These are phyloP conservation scores for Creolimax fragrantissima DNA, from an alignment of 78 protist species.

Conservation along the genomic window DNA sequence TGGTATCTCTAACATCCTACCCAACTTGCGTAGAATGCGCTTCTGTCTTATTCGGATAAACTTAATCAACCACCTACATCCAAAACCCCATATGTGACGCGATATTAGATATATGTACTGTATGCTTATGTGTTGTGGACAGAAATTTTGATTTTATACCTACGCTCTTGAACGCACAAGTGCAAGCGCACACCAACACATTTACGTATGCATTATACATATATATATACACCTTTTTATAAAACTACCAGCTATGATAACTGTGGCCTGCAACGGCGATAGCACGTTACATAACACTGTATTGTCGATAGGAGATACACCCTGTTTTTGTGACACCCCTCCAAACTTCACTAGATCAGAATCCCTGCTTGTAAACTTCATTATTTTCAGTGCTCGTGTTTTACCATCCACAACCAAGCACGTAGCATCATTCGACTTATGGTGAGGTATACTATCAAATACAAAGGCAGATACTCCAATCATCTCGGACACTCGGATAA, in stretches of 20 bases:
- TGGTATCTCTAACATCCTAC: background rate
- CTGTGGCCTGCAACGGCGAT: background rate
- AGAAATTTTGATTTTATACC: no score
- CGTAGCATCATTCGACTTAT: background rate
- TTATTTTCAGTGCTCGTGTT: background rate
- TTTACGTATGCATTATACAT: no score
- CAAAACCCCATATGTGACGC: no score
- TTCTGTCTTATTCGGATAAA: background rate
- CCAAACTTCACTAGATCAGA: background rate
- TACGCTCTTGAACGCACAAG: no score
- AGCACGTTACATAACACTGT: background rate
- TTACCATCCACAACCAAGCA: background rate
- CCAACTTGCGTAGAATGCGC: background rate
- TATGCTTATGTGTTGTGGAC: no score
- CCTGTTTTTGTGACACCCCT: constrained; percentile 1
- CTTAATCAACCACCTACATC: background rate
- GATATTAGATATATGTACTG: no score
- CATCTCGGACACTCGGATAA: background rate
- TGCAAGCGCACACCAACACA: no score
- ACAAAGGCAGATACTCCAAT: background rate
- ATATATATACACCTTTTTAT: no score
- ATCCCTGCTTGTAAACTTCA: background rate
- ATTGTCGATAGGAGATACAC: background rate
- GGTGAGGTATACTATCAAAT: background rate
- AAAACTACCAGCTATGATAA: background rate